phyloP scores from a whole-genome alignment of 1,284 basidiomycete genomes.

The Microbotryomycetes sp. region DNA sequence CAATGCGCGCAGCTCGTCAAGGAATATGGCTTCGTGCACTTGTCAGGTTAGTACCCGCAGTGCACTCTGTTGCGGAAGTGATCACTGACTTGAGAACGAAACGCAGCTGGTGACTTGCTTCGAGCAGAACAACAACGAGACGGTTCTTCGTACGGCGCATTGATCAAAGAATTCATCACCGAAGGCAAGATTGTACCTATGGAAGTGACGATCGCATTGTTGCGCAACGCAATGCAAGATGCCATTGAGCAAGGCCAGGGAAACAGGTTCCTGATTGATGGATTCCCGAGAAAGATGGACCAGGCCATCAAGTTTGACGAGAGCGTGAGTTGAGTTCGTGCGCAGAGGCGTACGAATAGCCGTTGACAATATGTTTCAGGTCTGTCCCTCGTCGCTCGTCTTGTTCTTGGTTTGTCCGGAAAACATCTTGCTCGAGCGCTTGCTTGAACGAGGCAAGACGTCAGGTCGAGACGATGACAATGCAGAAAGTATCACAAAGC shows the following conservation, averaged over 20 bases:
- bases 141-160: conserved; percentile 73
- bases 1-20: conserved; percentile 84
- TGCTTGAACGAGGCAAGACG: conserved; percentile 86
- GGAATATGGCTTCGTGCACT: conserved; percentile 84
- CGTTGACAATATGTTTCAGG: conserved; percentile 45
- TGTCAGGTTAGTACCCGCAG: conserved; percentile 61
- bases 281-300: conserved; percentile 98
- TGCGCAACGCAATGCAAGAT: conserved; percentile 83
- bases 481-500: conserved; percentile 88
- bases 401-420: conserved; percentile 88
- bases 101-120: conserved; percentile 84
- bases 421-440: conserved; percentile 74
- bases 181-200: conserved; percentile 95
- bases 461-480: conserved; percentile 96
- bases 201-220: conserved; percentile 91
- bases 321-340: conserved; percentile 52
- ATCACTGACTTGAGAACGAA: not conserved
- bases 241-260: conserved; percentile 61
- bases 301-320: conserved; percentile 91
- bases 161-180: conserved; percentile 83
- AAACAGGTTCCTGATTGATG: conserved; percentile 91
- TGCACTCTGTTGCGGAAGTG: not conserved
- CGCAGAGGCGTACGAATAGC: not conserved
- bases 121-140: conserved; percentile 85
- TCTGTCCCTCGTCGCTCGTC: conserved; percentile 70